Conservation (phyloP, 768 basidiomycete species). For the Amanita rimosa region DNA sequence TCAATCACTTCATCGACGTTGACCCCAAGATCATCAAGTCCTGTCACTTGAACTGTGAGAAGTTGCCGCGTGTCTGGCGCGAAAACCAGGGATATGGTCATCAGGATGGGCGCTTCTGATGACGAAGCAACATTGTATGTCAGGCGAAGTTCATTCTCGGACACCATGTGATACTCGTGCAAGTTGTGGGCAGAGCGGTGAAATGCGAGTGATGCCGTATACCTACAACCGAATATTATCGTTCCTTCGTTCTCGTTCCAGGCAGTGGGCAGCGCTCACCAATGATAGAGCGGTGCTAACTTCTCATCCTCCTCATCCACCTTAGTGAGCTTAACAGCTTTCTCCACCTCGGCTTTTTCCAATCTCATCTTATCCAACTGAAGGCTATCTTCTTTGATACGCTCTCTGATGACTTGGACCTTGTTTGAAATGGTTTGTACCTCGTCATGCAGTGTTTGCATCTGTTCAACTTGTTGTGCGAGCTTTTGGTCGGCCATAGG, state of each 20-base stretch:
- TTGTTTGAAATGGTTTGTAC: constrained; percentile 40
- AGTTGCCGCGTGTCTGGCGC: constrained; percentile 58
- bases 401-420: constrained; percentile 44
- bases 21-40: constrained; percentile 37
- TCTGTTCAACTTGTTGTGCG: constrained; percentile 64
- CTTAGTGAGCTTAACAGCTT: constrained; percentile 45
- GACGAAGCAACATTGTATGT: constrained; percentile 40
- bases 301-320: constrained; percentile 55
- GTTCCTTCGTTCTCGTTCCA: not conserved
- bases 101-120: constrained; percentile 18
- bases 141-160: constrained; percentile 71
- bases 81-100: constrained; percentile 53
- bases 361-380: constrained; percentile 49
- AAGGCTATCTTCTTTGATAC: constrained; percentile 42
- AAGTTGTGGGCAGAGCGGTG: constrained; percentile 56
- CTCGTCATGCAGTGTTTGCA: constrained; percentile 66
- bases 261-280: constrained; percentile 29
- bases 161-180: constrained; percentile 42
- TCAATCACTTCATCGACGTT: constrained; percentile 52
- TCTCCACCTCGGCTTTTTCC: constrained; percentile 61
- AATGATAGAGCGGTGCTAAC: constrained; percentile 55
- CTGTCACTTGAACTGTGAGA: constrained; percentile 45
- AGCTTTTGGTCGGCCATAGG: constrained; percentile 63
- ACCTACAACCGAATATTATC: constrained; percentile 33
- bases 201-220: constrained; percentile 51